Evolutionary conservation across 768 basidiomycete genomes (phyloP), one percentile per base, ranked within the genome.

Genomic region (Russula griseocarnosa): DNA sequence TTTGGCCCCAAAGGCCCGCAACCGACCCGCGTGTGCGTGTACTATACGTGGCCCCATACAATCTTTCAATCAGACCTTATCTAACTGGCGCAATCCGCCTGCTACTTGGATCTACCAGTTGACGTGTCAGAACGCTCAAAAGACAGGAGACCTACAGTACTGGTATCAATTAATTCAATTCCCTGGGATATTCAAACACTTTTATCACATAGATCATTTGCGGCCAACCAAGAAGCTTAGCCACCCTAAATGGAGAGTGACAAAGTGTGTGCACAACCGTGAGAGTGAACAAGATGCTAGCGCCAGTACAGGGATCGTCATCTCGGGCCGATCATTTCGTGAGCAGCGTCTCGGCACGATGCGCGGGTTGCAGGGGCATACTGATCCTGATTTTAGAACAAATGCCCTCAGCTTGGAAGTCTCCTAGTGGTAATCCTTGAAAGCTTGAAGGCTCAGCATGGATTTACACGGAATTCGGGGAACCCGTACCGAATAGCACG

Each of bases 161-260:
- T 16, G 44, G n/a, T 4, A 32, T 34, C 30, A 22, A 47, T 57
- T 16, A 3, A 28, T 10, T 46, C 40, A 11, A 5, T 57, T n/a
- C 44, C 42, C 20, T 7, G 28, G 30, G 26, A 26, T 5, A 57
- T 47, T n/a, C 42, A 46, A n/a, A 10, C 18, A 57, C 30, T 1
- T 1, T 55, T 46, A 44, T n/a, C 20, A 16, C 13, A 57, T 46
- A 57, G 42, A 32, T 42, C 28, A 28, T 18, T 55, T 55, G 38
- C 40, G 20, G 14, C n/a, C 42, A 46, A 56, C 55, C 13, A 24
- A 30, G 30, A 30, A 30, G 30, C 30, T 42, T 42, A 10, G 28
- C 55, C 18, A 57, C 56, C 46, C 56, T 32, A 47, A 22, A 34
- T 22, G 40, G 55, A 22, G 36, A 38, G 55, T 57, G 55, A 44